Base-by-base conservation (phyloP, 2,329 filamentous ascomycete species). In the Anthostomella pinea region DNA sequence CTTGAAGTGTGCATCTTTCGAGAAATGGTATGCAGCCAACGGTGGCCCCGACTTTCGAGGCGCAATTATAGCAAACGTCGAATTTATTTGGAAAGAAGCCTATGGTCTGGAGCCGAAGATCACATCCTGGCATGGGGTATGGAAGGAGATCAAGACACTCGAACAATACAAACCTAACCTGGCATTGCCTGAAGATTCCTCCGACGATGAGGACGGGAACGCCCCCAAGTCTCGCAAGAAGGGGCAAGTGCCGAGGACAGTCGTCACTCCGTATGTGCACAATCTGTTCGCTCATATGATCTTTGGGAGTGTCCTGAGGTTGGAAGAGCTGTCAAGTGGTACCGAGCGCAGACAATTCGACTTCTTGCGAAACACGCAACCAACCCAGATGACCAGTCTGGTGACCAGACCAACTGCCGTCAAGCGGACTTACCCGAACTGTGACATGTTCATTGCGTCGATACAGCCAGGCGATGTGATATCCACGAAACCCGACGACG, bases 201-300 rank as follows among this genome's bases (percentile, higher is more conserved):
- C 24, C 8, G 11, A n/a, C n/a, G n/a, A n/a, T n/a, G n/a, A n/a
- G n/a, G n/a, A n/a, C n/a, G 10, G 7, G n/a, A 41, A 18, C 20
- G 37, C 13, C 21, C 9, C 4, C 1, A 32, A 30, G 16, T 7
- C 23, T 21, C 13, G 15, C 18, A 42, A 34, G 11, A 22, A 46
- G 3, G 28, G 28, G 3, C 6, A 20, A 0, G 32, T 56, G 5
- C 42, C 56, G 0, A 55, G 56, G 3, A 91, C 87, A 0, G 62
- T 86, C 0, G 82, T 90, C 0, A 91, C 87, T 0, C 77, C 81
- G 0, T 86, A 83, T 38, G 75, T 85, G 0, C 73, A 78, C 41
- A 53, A 75, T 3, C 76, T 76, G 36, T 93, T 93, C 45, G 65
- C 68, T 3, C 63, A 81, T 14, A 72, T 87, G 56, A 73, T 73